Conservation (phyloP, 129 eudicot species). For the Escallonia herrerae region DNA sequence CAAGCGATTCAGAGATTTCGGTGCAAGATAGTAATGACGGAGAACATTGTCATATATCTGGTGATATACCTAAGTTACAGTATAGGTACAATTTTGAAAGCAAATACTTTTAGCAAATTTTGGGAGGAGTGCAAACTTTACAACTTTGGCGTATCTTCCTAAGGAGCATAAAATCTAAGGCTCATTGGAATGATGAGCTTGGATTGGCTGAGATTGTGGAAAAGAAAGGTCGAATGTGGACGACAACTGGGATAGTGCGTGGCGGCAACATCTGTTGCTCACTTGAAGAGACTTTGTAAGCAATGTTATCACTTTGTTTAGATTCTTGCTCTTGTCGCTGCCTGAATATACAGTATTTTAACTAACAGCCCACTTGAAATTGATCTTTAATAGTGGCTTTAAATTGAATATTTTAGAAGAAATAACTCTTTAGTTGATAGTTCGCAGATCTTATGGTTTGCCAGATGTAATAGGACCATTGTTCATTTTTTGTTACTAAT, state of each 20-base stretch:
- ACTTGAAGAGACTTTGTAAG: slow-evolving; percentile 76
- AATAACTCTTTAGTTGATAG: no score
- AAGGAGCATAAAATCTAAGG: slow-evolving; percentile 48
- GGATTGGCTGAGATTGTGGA: slow-evolving; percentile 73
- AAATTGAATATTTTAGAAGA: no score
- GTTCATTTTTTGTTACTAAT: no score
- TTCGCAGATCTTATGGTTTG: no score
- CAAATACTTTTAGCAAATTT: not conserved
- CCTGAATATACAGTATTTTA: no score
- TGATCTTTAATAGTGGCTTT: no score
- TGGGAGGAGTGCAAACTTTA: not conserved
- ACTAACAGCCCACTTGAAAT: no score
- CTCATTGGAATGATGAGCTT: slow-evolving; percentile 61
- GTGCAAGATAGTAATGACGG: slow-evolving; percentile 40
- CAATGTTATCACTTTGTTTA: slow-evolving; percentile 1
- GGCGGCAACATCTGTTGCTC: slow-evolving; percentile 47
- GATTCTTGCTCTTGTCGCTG: no score
- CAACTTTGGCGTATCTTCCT: not conserved
- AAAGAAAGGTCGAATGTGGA: slow-evolving; percentile 57
- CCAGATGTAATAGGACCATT: no score
- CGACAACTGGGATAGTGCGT: slow-evolving; percentile 65
- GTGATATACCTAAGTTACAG: slow-evolving; percentile 49
- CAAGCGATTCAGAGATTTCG: slow-evolving; percentile 39
- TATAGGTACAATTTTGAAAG: slow-evolving; percentile 29
- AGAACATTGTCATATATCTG: slow-evolving; percentile 33